Conservation (phyloP, 257 asterid genomes). For the Gentiana dahurica region DNA sequence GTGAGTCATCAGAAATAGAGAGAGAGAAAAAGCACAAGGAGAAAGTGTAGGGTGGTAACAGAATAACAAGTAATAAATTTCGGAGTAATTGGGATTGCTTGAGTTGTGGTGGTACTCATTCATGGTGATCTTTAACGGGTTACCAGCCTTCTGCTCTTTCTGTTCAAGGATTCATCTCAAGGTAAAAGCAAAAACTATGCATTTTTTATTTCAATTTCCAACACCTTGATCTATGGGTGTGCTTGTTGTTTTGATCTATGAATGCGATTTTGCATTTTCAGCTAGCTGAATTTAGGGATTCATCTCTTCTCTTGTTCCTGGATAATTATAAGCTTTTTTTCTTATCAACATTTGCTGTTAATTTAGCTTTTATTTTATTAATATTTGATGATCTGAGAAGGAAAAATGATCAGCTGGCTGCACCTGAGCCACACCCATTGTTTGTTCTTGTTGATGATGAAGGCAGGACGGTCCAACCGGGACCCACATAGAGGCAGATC, state of each 20-base stretch:
- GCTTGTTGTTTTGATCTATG: not conserved
- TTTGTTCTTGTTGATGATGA: no score
- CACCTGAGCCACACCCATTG: no score
- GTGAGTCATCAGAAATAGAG: not conserved
- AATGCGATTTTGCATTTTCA: not conserved
- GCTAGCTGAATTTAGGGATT: no score
- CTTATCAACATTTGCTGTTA: no score
- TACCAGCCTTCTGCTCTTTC: constrained; percentile 45
- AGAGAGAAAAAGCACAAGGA: constrained; percentile 1
- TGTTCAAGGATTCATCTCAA: constrained; percentile 44
- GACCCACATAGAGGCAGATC: no score
- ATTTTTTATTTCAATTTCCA: not conserved
- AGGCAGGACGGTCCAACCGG: no score
- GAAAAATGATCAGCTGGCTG: no score
- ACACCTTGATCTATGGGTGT: not conserved
- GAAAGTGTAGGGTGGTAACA: constrained; percentile 19
- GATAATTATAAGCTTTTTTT: no score
- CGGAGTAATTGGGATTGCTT: constrained; percentile 10
- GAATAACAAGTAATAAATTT: constrained; percentile 27
- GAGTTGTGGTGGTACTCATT: constrained; percentile 44
- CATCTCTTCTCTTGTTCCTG: no score
- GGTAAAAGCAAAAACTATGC: constrained; percentile 20
- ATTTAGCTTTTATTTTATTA: not conserved
- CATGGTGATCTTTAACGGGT: constrained; percentile 43
- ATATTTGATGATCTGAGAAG: no score